phyloP scores from a whole-genome alignment of 129 eudicot genomes.

The Arctium lappa region DNA sequence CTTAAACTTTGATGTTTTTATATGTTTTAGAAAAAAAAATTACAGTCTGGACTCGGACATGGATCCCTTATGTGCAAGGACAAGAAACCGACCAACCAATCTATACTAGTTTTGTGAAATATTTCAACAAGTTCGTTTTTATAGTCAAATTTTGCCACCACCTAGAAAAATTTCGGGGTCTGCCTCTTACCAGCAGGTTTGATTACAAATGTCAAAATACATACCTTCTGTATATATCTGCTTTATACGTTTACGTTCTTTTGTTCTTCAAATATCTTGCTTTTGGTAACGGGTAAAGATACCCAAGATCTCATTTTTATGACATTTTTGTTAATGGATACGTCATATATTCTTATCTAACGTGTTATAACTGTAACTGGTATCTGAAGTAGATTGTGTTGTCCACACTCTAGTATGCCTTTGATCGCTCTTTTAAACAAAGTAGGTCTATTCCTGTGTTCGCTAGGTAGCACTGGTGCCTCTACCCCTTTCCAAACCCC shows the following conservation, averaged over 20 bases:
- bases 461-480: not conserved
- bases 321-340: not conserved
- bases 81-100: no score
- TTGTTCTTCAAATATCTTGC: conserved; percentile 30
- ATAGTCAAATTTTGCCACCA: no score
- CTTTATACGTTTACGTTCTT: conserved; percentile 11
- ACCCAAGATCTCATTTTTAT: conserved; percentile 14
- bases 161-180: no score
- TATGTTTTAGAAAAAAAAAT: no score
- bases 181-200: not conserved
- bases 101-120: no score
- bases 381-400: conserved; percentile 8
- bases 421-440: not conserved
- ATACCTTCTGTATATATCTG: conserved; percentile 17
- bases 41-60: no score
- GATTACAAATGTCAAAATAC: conserved; percentile 8
- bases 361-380: not conserved
- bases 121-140: no score
- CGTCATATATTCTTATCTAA: not conserved
- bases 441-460: not conserved
- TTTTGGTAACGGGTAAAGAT: conserved; percentile 27
- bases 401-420: conserved; percentile 1
- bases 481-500: not conserved
- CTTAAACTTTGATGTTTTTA: no score
- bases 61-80: no score